Evolutionary conservation across 2,329 filamentous ascomycete genomes (phyloP).

Genomic region (Penicillium sp.): DNA sequence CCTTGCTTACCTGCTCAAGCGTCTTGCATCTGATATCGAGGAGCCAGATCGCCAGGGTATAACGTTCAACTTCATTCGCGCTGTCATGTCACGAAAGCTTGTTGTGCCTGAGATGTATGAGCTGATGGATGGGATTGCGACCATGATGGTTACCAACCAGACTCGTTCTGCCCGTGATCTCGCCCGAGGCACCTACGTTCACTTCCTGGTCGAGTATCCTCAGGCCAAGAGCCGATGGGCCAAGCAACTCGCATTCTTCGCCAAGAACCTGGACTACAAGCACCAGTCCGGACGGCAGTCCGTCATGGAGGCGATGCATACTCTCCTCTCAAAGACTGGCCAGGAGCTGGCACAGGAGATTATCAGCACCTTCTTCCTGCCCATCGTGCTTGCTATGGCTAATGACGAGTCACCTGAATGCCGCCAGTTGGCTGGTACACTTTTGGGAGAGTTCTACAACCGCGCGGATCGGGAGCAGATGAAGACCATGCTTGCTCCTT

Average conservation of each 20-base stretch:
- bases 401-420: constrained; percentile 90
- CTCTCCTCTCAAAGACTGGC: constrained; percentile 82
- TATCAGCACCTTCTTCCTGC: constrained; percentile 78
- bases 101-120: constrained; percentile 89
- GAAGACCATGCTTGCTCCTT: constrained; percentile 68
- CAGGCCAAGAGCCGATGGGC: constrained; percentile 86
- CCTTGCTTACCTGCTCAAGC: constrained; percentile 77
- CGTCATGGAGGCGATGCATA: constrained; percentile 87
- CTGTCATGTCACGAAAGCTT: constrained; percentile 80
- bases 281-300: constrained; percentile 86
- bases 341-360: constrained; percentile 82
- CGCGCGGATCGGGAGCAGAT: constrained; percentile 73
- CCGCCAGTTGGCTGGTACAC: constrained; percentile 74
- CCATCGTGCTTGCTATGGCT: constrained; percentile 78
- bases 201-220: constrained; percentile 92
- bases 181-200: constrained; percentile 85
- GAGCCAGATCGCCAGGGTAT: constrained; percentile 90
- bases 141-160: constrained; percentile 94
- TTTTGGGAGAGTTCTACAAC: constrained; percentile 80
- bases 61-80: constrained; percentile 90
- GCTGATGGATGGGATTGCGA: constrained; percentile 82
- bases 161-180: constrained; percentile 85
- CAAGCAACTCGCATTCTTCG: constrained; percentile 85
- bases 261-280: constrained; percentile 88
- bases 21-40: constrained; percentile 84